Percentiles rank a stretch among this genome's conserved stretches.
Conservation (phyloP, 192 early-diverging fungal genomes). For the Hyaloraphidium curvatum region DNA sequence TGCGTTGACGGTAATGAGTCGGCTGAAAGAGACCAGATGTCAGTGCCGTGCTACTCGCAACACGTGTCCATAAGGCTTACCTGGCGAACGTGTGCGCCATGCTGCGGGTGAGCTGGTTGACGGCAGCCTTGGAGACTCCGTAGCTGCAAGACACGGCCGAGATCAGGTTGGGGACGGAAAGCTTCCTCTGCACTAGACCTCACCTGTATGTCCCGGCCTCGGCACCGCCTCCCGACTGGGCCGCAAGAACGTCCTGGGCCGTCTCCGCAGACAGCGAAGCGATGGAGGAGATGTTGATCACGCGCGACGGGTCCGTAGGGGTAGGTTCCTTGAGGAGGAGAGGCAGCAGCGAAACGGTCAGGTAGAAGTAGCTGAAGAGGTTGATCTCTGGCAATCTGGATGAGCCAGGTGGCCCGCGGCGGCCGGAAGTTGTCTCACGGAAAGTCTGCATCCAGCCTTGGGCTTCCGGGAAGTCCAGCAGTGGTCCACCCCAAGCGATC, state of each 20-base stretch:
- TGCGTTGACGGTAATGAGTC: slow-evolving; percentile 33
- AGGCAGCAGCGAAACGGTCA: slow-evolving; percentile 27
- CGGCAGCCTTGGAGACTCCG: slow-evolving; percentile 47
- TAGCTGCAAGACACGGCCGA: not conserved
- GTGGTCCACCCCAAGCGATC: slow-evolving; percentile 20
- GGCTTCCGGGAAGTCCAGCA: slow-evolving; percentile 22
- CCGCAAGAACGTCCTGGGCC: not conserved
- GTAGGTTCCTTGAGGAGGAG: slow-evolving; percentile 38
- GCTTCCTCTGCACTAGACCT: too few species aligned
- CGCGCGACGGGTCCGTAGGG: slow-evolving; percentile 32
- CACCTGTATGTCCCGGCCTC: slow-evolving; percentile 22
- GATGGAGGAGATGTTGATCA: slow-evolving; percentile 79
- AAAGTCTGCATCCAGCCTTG: slow-evolving; percentile 18
- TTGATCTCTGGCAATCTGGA: not conserved
- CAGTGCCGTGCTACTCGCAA: not conserved
- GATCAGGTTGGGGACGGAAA: too few species aligned
- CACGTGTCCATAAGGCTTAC: slow-evolving; percentile 5
- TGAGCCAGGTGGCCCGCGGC: too few species aligned
- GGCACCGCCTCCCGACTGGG: slow-evolving; percentile 16
- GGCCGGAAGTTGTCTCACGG: too few species aligned
- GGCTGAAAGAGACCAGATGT: not conserved
- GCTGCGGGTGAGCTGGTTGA: slow-evolving; percentile 50
- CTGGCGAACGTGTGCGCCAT: slow-evolving; percentile 32
- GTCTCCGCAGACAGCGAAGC: slow-evolving; percentile 5
- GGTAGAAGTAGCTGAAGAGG: not conserved